A percentile compares a stretch with the other conserved stretches of the same genome.
These are phyloP conservation scores for Cicer yamashitae DNA, from an alignment of 306 rosid species.

Conservation along the genomic window DNA sequence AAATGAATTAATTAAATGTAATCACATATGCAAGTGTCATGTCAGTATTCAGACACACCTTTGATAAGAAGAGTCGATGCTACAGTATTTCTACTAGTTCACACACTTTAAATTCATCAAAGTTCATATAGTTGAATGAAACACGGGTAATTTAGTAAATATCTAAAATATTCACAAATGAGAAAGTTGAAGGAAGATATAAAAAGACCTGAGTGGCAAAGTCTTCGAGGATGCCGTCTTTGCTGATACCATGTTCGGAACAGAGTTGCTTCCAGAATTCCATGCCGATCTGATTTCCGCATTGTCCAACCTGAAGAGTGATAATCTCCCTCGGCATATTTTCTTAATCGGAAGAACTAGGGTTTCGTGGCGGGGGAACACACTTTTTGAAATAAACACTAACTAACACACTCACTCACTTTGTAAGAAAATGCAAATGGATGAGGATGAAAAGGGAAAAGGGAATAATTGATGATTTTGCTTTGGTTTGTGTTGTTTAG, in stretches of 20 bases:
- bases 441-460: constrained; percentile 19
- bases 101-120: background rate
- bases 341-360: constrained; percentile 50
- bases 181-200: background rate
- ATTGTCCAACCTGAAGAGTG: constrained; percentile 97
- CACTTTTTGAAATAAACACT: constrained; percentile 6
- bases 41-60: no score
- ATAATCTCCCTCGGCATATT: constrained; percentile 93
- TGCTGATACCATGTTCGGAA: constrained; percentile 97
- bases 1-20: no score
- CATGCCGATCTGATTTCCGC: constrained; percentile 99
- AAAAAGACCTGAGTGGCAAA: constrained; percentile 83
- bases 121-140: background rate
- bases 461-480: background rate
- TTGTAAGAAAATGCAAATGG: background rate
- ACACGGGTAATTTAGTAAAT: no score
- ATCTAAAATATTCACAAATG: no score
- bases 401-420: background rate
- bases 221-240: constrained; percentile 97
- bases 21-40: no score
- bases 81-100: background rate
- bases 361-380: constrained; percentile 56
- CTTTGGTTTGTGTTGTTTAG: background rate
- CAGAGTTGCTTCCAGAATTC: constrained; percentile 99
- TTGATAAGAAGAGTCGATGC: no score